Evolutionary conservation across 2,329 filamentous ascomycete genomes (phyloP), one percentile per base, ranked within the genome.

Genomic region (Amauroascus niger): DNA sequence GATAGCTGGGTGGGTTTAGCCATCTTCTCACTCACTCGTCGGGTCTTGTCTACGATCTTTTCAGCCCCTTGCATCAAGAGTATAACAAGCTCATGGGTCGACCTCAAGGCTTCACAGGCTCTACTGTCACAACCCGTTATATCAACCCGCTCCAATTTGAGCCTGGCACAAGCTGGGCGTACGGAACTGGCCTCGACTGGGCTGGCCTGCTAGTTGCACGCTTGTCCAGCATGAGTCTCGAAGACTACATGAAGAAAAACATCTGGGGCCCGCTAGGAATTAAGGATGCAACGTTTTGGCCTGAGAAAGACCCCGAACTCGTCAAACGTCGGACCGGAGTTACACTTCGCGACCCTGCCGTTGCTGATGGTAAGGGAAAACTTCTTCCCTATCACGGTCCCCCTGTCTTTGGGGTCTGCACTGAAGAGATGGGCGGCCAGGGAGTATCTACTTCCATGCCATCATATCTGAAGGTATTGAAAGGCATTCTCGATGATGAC

Each of bases 111-210:
- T 11, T 26, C 3, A 22, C 24, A 13, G 11, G 39, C 9, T 3
- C 18, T 3, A 52, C 49, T 11, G n/a, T 52, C 24, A 44, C 28
- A 24, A 43, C 49, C 9, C 49, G 49, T 14, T 52, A 6, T 14
- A 35, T 2, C 26, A 8, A 3, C 8, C 75, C 77, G 0, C 67
- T 80, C 1, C 47, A 66, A 1, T 78, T 71, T 55, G 74, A 81
- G 55, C 78, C 78, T 0, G 77, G 77, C 0, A 65, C 65, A 0
- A 64, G 67, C 4, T 81, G 76, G 76, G 64, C 65, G 45, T 80
- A 80, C 55, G 71, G 75, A 2, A 58, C 67, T 2, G 67, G 71
- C 1, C 58, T 75, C 1, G 78, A 81, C 63, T 80, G 76, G 77
- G 73, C 71, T 0, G 78, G 78, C 13, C 49, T 57, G 13, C 40